Percentiles rank a stretch among this genome's conserved stretches.
These are phyloP conservation scores for Fusarium coicis DNA, from an alignment of 2,329 filamentous ascomycete genomes.

Conservation along the genomic window DNA sequence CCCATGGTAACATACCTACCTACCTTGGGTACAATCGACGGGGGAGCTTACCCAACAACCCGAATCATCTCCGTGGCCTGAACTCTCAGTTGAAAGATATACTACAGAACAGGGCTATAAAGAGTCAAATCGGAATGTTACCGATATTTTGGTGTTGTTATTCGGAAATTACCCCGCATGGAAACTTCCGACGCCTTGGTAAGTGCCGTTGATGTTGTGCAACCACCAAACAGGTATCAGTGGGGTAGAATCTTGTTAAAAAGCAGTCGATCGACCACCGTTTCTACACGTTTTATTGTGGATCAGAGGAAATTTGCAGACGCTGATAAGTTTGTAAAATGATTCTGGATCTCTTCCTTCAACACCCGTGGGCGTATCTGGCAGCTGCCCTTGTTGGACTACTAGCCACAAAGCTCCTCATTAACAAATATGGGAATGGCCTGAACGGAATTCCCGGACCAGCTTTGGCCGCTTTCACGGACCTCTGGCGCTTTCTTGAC, in stretches of 20 bases:
- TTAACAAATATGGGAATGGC: constrained; percentile 16
- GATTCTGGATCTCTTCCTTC: neutral
- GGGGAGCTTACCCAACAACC: neutral
- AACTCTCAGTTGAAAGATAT: too few species aligned
- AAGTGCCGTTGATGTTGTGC: neutral
- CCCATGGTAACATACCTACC: neutral
- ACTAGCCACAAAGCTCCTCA: neutral
- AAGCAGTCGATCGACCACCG: neutral
- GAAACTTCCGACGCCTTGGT: neutral
- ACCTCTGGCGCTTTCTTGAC: constrained; percentile 20
- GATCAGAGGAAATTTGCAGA: neutral
- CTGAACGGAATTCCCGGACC: constrained; percentile 12
- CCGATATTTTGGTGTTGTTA: neutral
- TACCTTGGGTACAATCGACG: neutral
- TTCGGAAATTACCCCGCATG: constrained; percentile 1
- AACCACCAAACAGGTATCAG: neutral
- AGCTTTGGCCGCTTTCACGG: neutral
- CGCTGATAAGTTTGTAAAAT: neutral
- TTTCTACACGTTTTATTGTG: neutral
- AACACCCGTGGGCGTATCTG: neutral
- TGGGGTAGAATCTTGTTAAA: neutral
- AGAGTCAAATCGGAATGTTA: neutral
- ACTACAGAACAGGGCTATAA: neutral
- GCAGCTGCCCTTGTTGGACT: neutral
- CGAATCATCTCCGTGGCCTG: neutral